Conservation (phyloP, 495 filamentous ascomycete genomes). For the Penicillium pancosmium region DNA sequence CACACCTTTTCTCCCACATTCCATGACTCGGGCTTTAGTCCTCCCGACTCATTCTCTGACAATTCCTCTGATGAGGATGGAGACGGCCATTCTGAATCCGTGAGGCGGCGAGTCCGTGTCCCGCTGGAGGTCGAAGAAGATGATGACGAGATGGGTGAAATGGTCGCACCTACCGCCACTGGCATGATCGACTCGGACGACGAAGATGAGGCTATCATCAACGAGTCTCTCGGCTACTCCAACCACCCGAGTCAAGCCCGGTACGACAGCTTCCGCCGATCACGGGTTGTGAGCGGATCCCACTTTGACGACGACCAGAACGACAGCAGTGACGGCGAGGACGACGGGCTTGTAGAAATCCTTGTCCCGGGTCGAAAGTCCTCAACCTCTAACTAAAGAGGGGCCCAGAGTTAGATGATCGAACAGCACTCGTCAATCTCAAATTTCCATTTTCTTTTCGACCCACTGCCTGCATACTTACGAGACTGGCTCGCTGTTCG, state of each 20-base stretch:
- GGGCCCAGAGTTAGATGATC: background rate
- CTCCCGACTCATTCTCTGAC: slow-evolving; percentile 44
- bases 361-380: slow-evolving; percentile 47
- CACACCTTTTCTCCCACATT: slow-evolving; percentile 40
- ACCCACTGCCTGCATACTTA: background rate
- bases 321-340: slow-evolving; percentile 51
- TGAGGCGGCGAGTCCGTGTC: slow-evolving; percentile 41
- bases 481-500: background rate
- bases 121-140: slow-evolving; percentile 53
- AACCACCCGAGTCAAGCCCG: slow-evolving; percentile 38
- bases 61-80: slow-evolving; percentile 47
- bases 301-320: slow-evolving; percentile 47
- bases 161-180: slow-evolving; percentile 45
- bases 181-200: slow-evolving; percentile 50
- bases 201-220: slow-evolving; percentile 52
- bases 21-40: slow-evolving; percentile 46
- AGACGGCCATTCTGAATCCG: slow-evolving; percentile 37
- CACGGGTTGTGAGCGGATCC: slow-evolving; percentile 34
- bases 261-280: slow-evolving; percentile 39
- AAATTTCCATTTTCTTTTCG: background rate
- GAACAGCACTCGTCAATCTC: background rate
- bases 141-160: slow-evolving; percentile 54
- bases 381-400: slow-evolving; percentile 28
- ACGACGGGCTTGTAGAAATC: slow-evolving; percentile 54
- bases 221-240: slow-evolving; percentile 49